These are phyloP conservation scores for Candida methanosorbosa DNA, from an alignment of 805 yeast species.

Conservation along the genomic window DNA sequence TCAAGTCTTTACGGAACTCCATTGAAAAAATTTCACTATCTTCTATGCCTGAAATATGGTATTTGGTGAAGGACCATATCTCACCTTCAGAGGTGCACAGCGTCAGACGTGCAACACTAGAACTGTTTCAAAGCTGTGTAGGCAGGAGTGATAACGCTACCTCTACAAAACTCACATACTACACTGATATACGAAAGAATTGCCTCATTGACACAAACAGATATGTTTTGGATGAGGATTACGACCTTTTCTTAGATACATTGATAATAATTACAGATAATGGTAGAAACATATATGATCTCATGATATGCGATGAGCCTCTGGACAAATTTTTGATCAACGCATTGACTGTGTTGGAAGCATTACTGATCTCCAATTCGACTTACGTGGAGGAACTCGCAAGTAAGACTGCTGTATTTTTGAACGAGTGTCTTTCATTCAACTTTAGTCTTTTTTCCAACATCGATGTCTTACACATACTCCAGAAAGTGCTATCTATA, in stretches of 20 bases:
- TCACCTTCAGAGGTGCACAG: slow-evolving; percentile 17
- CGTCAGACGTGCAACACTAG: slow-evolving; percentile 40
- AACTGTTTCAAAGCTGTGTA: slow-evolving; percentile 49
- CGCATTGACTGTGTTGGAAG: slow-evolving; percentile 1
- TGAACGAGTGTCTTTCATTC: too few species aligned
- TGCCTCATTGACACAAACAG: slow-evolving; percentile 42
- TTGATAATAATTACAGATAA: slow-evolving; percentile 38
- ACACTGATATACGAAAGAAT: slow-evolving; percentile 43
- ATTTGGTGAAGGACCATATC: slow-evolving; percentile 49
- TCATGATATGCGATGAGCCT: slow-evolving; percentile 12
- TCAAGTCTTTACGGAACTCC: slow-evolving; percentile 39
- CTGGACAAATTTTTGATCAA: slow-evolving; percentile 7
- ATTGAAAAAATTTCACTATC: slow-evolving; percentile 45
- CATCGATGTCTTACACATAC: not conserved
- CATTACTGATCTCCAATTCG: slow-evolving; percentile 11
- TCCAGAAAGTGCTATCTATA: too few species aligned
- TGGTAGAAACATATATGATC: slow-evolving; percentile 16
- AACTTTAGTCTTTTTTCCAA: not conserved
- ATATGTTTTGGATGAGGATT: slow-evolving; percentile 28
- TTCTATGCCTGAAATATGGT: slow-evolving; percentile 71
- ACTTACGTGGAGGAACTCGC: slow-evolving; percentile 9
- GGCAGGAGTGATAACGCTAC: slow-evolving; percentile 40
- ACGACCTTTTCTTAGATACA: slow-evolving; percentile 34
- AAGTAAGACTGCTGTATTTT: not conserved
- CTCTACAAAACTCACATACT: slow-evolving; percentile 44